Base-by-base conservation (phyloP, 73 alveolate species). In the Paraurostyla sp. region DNA sequence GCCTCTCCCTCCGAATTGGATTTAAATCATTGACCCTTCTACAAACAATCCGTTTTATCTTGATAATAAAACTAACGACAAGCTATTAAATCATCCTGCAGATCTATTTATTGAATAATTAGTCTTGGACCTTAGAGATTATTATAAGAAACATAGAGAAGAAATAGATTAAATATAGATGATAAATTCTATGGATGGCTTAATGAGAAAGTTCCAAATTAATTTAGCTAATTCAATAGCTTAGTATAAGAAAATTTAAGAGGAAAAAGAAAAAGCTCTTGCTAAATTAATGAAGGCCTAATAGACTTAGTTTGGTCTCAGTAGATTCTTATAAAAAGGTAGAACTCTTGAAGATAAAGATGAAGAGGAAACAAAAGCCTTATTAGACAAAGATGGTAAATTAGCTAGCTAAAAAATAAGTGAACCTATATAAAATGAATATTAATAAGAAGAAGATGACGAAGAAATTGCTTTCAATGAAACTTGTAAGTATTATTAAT, bases 1-100 rank as follows among this genome's bases (percentile, higher is more conserved):
- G n/a, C n/a, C n/a, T 9, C 36, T 65, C 23, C 82, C 82, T 38
- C 82, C 82, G 9, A 38, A 22, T 38, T 65, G 82, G 82, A 32
- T 32, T 6, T 38, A 38, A 65, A 2, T 13, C 1, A 38, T 65
- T 1, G 82, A 65, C 41, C 13, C 35, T 18, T 33, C 4, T 13
- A 65, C 50, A 9, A 65, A 65, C 41, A n/a, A 65, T 11, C 42
- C 13, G 4, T 38, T 38, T 38, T 65, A 35, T 65, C 60, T 65
- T 11, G 41, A 65, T 40, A 0, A 38, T 7, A 1, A 65, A 9
- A 32, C 60, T 13, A 16, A 15, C 25, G 40, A 36, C 35, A 58
- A 32, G 40, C 4, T 65, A 58, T 7, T 35, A 11, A 65, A 65
- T 65, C 82, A 65, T 38, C 82, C 82, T 38, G 82, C 82, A 40